Conservation (phyloP, 805 yeast species). For the Lachancea cidri region DNA sequence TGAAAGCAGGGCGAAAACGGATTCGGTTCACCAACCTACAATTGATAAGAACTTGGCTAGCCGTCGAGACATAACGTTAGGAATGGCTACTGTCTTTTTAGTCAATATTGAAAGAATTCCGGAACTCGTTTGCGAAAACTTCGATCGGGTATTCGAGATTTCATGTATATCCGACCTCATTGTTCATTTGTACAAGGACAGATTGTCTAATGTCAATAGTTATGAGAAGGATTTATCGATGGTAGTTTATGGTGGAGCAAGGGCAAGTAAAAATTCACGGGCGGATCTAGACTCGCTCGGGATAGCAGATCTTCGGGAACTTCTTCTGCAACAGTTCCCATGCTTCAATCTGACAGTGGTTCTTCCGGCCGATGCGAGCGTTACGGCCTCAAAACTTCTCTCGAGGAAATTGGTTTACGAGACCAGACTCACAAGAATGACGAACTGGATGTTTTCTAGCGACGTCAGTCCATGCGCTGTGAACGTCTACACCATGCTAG, state of each 20-base stretch:
- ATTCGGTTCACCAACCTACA: too few relatives aligned
- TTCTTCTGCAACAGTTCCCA: conserved; percentile 16
- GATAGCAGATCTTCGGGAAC: neutral
- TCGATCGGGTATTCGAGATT: neutral
- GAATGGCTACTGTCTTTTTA: neutral
- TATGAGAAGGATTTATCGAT: conserved; percentile 26
- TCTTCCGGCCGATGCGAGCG: conserved; percentile 1
- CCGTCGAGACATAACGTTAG: neutral
- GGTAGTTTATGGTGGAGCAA: conserved; percentile 13
- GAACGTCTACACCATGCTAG: conserved; percentile 27
- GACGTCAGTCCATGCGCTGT: conserved; percentile 8
- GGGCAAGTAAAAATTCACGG: neutral
- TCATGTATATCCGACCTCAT: conserved; percentile 11
- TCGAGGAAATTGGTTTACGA: neutral
- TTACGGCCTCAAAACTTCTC: neutral
- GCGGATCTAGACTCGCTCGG: neutral
- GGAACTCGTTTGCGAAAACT: neutral
- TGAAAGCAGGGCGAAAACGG: neutral
- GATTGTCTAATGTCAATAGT: conserved; percentile 15
- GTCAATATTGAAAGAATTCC: neutral
- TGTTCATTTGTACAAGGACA: conserved; percentile 17
- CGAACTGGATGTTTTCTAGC: conserved; percentile 30
- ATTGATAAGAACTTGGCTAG: neutral
- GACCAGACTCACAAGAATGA: conserved; percentile 22
- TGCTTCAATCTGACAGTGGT: conserved; percentile 23